These are phyloP conservation scores for Barbarea vulgaris DNA, from an alignment of 345 rosid genomes.

Conservation along the genomic window DNA sequence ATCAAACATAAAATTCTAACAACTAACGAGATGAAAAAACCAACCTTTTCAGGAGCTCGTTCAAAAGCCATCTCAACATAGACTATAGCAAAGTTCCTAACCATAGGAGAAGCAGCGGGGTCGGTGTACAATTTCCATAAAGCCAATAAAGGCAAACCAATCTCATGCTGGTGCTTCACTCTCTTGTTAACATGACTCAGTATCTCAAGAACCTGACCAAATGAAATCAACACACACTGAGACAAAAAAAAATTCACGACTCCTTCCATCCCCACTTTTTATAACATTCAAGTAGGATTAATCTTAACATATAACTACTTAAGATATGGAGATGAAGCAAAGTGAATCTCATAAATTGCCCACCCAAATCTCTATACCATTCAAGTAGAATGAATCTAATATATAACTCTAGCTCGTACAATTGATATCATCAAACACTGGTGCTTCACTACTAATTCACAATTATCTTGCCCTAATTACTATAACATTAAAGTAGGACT, in stretches of 20 bases:
- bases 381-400: no score
- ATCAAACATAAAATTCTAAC: slow-evolving; percentile 8
- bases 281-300: neutral
- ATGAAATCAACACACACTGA: slow-evolving; percentile 14
- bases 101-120: slow-evolving; percentile 66
- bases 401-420: no score
- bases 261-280: neutral
- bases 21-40: neutral
- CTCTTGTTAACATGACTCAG: slow-evolving; percentile 95
- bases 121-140: slow-evolving; percentile 73
- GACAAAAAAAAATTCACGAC: neutral
- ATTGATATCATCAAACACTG: no score
- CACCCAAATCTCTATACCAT: no score
- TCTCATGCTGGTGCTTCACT: slow-evolving; percentile 82
- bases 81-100: slow-evolving; percentile 81
- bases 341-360: neutral
- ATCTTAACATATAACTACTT: neutral
- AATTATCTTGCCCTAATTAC: no score
- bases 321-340: neutral
- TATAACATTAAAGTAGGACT: no score
- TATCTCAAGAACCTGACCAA: slow-evolving; percentile 84
- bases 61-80: slow-evolving; percentile 98
- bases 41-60: slow-evolving; percentile 60
- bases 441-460: no score
- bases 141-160: slow-evolving; percentile 70